phyloP scores from a whole-genome alignment of 1,284 basidiomycete genomes.

The Sanguinoderma infundibulare region DNA sequence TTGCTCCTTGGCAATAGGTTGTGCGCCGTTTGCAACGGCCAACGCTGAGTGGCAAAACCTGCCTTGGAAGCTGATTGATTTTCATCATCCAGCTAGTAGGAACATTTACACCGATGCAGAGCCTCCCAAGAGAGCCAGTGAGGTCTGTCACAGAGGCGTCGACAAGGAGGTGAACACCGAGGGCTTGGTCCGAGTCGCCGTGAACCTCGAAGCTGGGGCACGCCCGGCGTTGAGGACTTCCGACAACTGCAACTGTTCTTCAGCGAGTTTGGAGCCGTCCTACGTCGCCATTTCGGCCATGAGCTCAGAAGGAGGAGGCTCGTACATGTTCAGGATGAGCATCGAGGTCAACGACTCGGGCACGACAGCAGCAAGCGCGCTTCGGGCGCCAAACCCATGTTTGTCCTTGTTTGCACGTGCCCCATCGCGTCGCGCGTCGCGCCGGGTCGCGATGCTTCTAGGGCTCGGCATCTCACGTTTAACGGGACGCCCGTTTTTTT shows the following conservation, averaged over 20 bases:
- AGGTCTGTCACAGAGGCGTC: no score
- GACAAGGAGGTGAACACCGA: background rate
- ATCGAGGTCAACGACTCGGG: background rate
- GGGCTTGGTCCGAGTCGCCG: slow-evolving; percentile 10
- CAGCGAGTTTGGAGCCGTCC: slow-evolving; percentile 7
- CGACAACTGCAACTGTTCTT: slow-evolving; percentile 42
- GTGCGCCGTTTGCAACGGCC: no score
- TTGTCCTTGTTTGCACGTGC: background rate
- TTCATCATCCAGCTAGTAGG: no score
- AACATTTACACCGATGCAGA: no score
- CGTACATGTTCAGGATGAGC: slow-evolving; percentile 25
- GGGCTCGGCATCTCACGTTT: no score
- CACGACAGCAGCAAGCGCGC: background rate
- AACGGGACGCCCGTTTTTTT: no score
- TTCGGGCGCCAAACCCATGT: background rate
- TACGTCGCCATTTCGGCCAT: slow-evolving; percentile 12
- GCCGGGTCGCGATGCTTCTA: no score
- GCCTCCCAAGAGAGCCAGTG: no score
- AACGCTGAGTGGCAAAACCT: no score
- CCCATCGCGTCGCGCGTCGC: no score
- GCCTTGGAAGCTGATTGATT: no score
- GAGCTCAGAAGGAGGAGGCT: slow-evolving; percentile 18
- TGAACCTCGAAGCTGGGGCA: slow-evolving; percentile 38
- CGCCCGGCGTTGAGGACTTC: slow-evolving; percentile 45
- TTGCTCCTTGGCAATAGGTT: no score